These are phyloP conservation scores for Colletotrichum chrysophilum DNA, from an alignment of 2,329 filamentous ascomycete genomes.

Conservation along the genomic window DNA sequence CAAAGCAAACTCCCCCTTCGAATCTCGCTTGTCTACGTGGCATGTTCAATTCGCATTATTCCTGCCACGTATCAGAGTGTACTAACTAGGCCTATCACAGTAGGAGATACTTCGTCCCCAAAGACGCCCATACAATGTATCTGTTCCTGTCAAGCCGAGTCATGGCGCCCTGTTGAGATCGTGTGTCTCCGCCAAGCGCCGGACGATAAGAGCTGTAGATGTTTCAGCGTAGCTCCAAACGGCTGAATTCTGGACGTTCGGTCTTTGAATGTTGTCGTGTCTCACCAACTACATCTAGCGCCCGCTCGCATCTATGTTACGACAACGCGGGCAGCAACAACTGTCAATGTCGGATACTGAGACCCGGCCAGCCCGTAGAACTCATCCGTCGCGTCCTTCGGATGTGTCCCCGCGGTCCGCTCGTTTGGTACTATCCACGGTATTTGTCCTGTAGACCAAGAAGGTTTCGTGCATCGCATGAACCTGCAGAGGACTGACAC, in stretches of 20 bases:
- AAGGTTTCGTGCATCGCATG: not conserved
- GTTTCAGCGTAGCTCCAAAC: not conserved
- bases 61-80: not conserved
- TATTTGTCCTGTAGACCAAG: not conserved
- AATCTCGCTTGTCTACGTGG: rapidly evolving
- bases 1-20: not conserved
- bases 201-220: not conserved
- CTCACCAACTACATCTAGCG: not conserved
- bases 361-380: not conserved
- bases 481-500: not conserved
- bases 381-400: not conserved
- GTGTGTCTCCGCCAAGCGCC: not conserved
- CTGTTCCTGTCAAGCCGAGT: not conserved
- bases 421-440: not conserved
- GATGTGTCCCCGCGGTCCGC: not conserved
- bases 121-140: not conserved
- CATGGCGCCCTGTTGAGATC: not conserved
- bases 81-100: not conserved
- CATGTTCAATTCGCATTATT: not conserved
- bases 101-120: not conserved
- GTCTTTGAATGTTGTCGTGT: not conserved
- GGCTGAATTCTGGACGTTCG: not conserved
- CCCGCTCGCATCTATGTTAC: not conserved
- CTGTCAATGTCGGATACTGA: not conserved
- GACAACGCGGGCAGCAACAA: not conserved